phyloP scores from a whole-genome alignment of 495 filamentous ascomycete genomes.

The Elasticomyces elasticus region DNA sequence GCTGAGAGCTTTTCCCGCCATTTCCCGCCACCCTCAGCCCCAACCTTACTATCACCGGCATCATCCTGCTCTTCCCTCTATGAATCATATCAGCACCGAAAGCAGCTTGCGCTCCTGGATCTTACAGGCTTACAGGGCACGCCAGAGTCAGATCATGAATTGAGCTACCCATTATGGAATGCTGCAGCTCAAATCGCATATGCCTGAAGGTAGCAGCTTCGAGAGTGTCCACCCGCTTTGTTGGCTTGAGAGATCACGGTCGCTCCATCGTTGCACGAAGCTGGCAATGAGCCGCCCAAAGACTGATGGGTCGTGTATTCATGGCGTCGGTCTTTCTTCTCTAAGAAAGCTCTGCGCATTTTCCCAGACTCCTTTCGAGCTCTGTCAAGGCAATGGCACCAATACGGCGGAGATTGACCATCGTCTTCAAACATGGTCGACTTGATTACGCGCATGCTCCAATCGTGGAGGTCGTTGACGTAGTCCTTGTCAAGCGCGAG shows the following conservation, averaged over 20 bases:
- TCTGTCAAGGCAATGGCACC: neutral
- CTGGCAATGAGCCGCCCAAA: neutral
- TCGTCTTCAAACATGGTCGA: neutral
- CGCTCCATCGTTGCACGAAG: neutral
- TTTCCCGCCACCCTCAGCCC: too few relatives aligned
- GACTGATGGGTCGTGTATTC: neutral
- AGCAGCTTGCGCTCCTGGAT: too few relatives aligned
- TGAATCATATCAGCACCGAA: too few relatives aligned
- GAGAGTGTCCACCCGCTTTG: neutral
- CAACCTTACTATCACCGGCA: too few relatives aligned
- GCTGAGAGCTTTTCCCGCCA: too few relatives aligned
- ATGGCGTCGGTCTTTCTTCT: neutral
- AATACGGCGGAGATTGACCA: neutral
- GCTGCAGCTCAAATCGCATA: neutral
- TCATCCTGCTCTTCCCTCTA: too few relatives aligned
- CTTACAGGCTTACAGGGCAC: too few relatives aligned
- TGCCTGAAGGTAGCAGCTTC: neutral
- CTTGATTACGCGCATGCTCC: neutral
- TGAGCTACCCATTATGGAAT: too few relatives aligned
- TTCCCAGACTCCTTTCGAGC: neutral
- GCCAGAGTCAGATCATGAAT: too few relatives aligned
- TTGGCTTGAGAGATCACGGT: neutral
- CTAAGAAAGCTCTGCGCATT: neutral
- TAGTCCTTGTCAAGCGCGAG: neutral
- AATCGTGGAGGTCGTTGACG: neutral